These are phyloP conservation scores for Ogataea minuta DNA, from an alignment of 805 yeast species.

Conservation along the genomic window DNA sequence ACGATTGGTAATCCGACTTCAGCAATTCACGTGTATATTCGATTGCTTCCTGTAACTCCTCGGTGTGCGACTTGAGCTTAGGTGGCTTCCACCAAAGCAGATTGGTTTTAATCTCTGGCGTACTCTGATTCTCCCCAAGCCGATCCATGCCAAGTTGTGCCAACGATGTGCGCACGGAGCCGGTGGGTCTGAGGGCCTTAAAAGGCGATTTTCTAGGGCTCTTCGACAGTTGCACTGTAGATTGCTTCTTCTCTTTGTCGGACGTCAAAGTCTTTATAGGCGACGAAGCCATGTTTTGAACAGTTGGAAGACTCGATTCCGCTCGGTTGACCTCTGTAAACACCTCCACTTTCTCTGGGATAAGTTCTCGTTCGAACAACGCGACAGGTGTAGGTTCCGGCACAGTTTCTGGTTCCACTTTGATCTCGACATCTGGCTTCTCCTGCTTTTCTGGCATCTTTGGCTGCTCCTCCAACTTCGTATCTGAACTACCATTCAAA, in stretches of 20 bases:
- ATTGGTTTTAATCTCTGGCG: conserved; percentile 14
- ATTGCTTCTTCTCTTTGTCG: too few species aligned
- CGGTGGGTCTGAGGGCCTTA: not conserved
- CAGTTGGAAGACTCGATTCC: not conserved
- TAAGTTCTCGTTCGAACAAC: conserved; percentile 2
- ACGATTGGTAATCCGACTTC: conserved; percentile 35
- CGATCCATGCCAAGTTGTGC: conserved; percentile 4
- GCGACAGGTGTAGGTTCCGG: not conserved
- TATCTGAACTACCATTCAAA: too few species aligned
- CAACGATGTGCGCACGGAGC: not conserved
- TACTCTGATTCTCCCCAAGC: conserved; percentile 20
- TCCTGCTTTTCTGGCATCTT: not conserved
- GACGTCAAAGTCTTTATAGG: not conserved
- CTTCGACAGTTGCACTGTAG: not conserved
- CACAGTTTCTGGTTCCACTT: not conserved
- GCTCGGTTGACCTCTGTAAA: not conserved
- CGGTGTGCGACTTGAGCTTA: conserved; percentile 21
- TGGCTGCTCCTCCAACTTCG: not conserved
- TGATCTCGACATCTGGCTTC: not conserved
- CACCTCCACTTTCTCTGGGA: not conserved
- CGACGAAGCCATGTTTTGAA: conserved; percentile 3
- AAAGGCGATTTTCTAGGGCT: not conserved
- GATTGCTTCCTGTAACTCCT: conserved; percentile 35
- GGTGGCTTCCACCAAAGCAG: not conserved
- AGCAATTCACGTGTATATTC: conserved; percentile 26